Evolutionary conservation across 2,329 filamentous ascomycete genomes (phyloP), one percentile per base, ranked within the genome.

Genomic region (Parastagonospora avenae): DNA sequence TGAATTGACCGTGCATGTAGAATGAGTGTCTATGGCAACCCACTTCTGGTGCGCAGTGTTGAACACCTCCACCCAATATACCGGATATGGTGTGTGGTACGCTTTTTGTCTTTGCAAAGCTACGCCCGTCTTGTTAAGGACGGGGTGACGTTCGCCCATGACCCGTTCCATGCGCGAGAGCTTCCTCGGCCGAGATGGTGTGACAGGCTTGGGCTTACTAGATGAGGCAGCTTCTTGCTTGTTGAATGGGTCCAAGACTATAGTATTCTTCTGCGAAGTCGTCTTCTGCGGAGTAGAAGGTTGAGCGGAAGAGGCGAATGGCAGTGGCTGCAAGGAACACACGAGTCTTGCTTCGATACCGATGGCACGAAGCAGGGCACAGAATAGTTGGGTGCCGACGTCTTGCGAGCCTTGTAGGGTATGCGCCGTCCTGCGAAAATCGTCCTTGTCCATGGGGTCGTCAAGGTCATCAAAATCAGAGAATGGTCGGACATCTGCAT

Each of bases 21-120:
- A 91, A 0, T 97, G 74, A 0, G 92, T 86, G 68, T 99, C 94
- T 32, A 94, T 85, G 0, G 91, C 83, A 48, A 96, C 84, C 94
- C 94, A 99, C 77, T 91, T 96, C 68, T 97, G 90, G 57, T 91
- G 85, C 0, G 89, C 89, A 46, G 86, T 80, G 57, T 97, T 92
- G 58, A 96, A 90, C 3, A 91, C 87, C 75, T 99, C 94, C 0
- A 97, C 88, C 94, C 94, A 99, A 69, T 92, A 97, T 2, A 97
- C 82, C 0, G 94, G 94, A 64, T 88, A 90, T 0, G 84, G 74
- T 0, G 91, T 92, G 66, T 93, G 90, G 19, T 81, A 81, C 9
- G 88, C 82, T 11, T 68, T 75, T 15, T 74, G 74, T 30, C 71
- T 69, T 19, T 75, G 72, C 9, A 71, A 73, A 43, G 77, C 38